Evolutionary conservation across 495 filamentous ascomycete genomes (phyloP), one percentile per base, ranked within the genome.

Genomic region (Hypoxylon cercidicola): DNA sequence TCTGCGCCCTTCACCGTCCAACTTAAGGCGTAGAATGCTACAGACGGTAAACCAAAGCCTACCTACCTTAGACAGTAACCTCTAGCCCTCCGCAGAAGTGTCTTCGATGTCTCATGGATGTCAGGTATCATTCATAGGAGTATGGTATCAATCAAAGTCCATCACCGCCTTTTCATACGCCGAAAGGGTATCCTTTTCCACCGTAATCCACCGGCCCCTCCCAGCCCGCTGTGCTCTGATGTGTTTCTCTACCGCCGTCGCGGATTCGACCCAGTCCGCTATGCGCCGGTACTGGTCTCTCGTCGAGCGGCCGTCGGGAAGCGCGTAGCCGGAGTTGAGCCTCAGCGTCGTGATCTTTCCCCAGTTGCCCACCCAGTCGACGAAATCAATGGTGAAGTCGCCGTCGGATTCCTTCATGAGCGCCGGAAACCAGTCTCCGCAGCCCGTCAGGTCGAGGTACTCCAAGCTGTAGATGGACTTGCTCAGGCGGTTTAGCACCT

Each of bases 361-460:
- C 81, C 81, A 83, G 40, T 77, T 69, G 1, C 72, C 71, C 1
- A 67, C 62, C 81, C 81, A 83, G 52, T 83, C 79, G 6, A 83
- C 70, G 2, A 47, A 56, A 37, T 78, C 69, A 19, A 71, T 7
- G 7, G 44, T 61, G 13, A 74, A 69, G 5, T 72, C 73, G 25
- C 68, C 68, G 11, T 72, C 68, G 0, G 62, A 69, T 48, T 64
- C 35, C 52, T 60, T 61, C 54, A 55, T 65, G 41, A 96, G 73
- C 0, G 90, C 90, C 3, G 76, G 73, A 28, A 85, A 70, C 93
- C 93, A 97, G 13, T 82, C 79, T 0, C 74, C 75, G 72, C 93
- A 97, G 13, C 91, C 92, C 58, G 90, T 90, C 12, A 97, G 76
- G 70, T 95, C 92, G 0, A 97, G 82, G 76, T 88, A 93, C 72